Evolutionary conservation across 306 rosid species (phyloP), one percentile per base, ranked within the genome.

Genomic region (Trifolium fragiferum): DNA sequence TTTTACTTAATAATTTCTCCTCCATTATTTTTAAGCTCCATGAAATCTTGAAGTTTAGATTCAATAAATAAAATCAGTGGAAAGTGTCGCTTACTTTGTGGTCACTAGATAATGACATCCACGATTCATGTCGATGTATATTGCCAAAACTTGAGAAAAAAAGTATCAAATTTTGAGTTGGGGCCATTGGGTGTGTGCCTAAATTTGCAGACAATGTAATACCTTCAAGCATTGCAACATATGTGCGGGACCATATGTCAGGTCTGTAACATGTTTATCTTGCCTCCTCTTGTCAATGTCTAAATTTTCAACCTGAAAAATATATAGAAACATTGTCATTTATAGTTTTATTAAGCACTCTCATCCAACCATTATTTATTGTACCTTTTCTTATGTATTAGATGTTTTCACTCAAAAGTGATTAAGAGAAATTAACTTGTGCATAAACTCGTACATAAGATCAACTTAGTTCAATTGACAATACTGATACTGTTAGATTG

Each of bases 191-290:
- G 12, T 67, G 10, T 66, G 71, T 67, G 70, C 8, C 75, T 46
- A 32, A 80, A 66, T 73, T 16, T 69, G 50, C 18, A 75, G 84
- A 80, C 84, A 81, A 62, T 76, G 65, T 20, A 53, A 63, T 65
- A 53, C 46, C 46, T 73, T 73, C 57, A 77, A 77, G 76, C 32
- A 33, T 25, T 51, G 73, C 63, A 73, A 61, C 73, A 73, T 66
- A 59, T 68, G n/a, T 19, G 79, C 20, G 79, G 82, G 85, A 57
- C 81, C 85, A 67, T 82, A 30, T 82, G 79, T 77, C 85, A 72
- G 54, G 82, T 78, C 72, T 67, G 72, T 47, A 60, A 73, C 82
- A 43, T 66, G 16, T 70, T 81, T 70, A 54, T 73, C 80, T 68
- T 63, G 78, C 30, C 75, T 64, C 47, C 35, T 71, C 47, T 55